A percentile compares a stretch with the other conserved stretches of the same genome.
These are phyloP conservation scores for Leishmania martiniquensis DNA, from an alignment of 208 protist species.

Conservation along the genomic window DNA sequence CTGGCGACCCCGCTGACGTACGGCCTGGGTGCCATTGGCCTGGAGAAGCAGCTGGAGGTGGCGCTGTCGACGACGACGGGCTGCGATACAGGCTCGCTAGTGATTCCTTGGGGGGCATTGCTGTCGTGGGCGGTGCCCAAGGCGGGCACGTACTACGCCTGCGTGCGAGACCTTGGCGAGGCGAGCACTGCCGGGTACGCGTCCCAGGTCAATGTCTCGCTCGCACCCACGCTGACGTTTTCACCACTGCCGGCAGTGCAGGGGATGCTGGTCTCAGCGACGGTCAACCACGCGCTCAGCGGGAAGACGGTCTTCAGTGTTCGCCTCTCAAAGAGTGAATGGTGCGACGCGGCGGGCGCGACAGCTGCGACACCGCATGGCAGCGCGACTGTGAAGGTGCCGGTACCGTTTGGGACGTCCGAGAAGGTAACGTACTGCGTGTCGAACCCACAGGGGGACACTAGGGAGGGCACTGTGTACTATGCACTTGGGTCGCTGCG, in stretches of 20 bases:
- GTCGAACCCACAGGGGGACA: slow-evolving; percentile 4
- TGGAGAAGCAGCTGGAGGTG: neutral
- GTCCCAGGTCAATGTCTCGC: slow-evolving; percentile 29
- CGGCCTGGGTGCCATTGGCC: neutral
- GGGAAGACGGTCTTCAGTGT: neutral
- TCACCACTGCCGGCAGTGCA: slow-evolving; percentile 10
- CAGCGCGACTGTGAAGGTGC: neutral
- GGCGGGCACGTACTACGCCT: slow-evolving; percentile 53
- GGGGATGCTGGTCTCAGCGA: neutral
- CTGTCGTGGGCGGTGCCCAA: slow-evolving; percentile 10
- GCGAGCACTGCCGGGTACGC: slow-evolving; percentile 14
- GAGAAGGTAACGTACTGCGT: slow-evolving; percentile 10
- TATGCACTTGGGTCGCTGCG: slow-evolving; percentile 1
- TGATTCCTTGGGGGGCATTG: neutral
- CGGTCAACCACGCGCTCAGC: slow-evolving; percentile 1
- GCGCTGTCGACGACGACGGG: slow-evolving; percentile 8
- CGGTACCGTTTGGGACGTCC: neutral
- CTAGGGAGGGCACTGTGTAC: neutral
- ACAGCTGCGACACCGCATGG: neutral
- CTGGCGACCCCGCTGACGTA: neutral
- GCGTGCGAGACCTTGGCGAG: slow-evolving; percentile 21
- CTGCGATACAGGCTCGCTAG: neutral
- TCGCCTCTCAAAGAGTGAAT: neutral
- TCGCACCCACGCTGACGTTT: slow-evolving; percentile 31
- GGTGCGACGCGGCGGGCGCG: neutral